Percentiles rank a stretch among this genome's conserved stretches.
Conservation (phyloP, 176 grass and related monocot genomes). For the Ensete glaucum region DNA sequence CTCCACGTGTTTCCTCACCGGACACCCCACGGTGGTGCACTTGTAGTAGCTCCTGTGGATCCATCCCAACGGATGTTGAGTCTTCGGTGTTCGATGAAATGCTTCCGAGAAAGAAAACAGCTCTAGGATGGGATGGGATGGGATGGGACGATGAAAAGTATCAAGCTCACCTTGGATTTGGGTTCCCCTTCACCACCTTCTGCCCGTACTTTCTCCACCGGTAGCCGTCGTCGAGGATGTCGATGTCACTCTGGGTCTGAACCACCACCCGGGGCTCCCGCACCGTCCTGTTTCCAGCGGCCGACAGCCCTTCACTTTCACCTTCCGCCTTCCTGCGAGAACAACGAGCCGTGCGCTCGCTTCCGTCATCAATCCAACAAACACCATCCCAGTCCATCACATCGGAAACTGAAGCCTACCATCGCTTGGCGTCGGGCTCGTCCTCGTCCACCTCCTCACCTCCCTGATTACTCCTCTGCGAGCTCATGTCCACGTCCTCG, state of each 20-base stretch:
- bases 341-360: neutral
- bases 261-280: slow-evolving; percentile 15
- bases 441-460: neutral
- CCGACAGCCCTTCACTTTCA: neutral
- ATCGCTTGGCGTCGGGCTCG: neutral
- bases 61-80: neutral
- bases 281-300: slow-evolving; percentile 1
- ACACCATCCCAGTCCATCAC: too few species aligned
- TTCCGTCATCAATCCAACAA: too few species aligned
- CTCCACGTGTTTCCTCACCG: slow-evolving; percentile 24
- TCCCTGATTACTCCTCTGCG: neutral
- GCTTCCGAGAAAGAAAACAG: neutral
- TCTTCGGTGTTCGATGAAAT: neutral
- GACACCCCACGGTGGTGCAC: slow-evolving; percentile 14
- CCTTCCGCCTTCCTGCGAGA: slow-evolving; percentile 9
- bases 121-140: too few species aligned
- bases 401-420: neutral
- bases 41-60: slow-evolving; percentile 25
- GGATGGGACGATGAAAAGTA: too few species aligned
- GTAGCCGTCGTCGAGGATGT: slow-evolving; percentile 12
- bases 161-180: slow-evolving; percentile 12
- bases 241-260: slow-evolving; percentile 14
- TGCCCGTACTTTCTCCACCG: slow-evolving; percentile 20
- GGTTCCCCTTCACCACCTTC: slow-evolving; percentile 19
- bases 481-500: slow-evolving; percentile 1